Base-by-base conservation (phyloP, 192 early-diverging fungal genomes). In the Coemansia sp. region DNA sequence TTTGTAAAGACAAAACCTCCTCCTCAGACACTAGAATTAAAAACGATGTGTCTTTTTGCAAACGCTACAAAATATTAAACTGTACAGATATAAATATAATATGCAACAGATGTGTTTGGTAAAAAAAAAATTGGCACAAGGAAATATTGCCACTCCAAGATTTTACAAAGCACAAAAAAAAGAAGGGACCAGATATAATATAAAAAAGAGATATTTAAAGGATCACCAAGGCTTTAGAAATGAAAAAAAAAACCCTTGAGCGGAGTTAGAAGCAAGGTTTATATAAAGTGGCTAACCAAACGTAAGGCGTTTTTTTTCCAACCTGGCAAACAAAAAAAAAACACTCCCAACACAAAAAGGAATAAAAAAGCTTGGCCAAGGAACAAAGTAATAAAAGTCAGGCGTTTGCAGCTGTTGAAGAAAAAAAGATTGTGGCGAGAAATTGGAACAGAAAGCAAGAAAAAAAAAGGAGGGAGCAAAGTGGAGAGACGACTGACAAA, bases 221-320 rank as follows among this genome's bases (percentile, higher is more conserved):
- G 42, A 44, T 44, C 42, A 18, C 19, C 18, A 29, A 28, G 14
- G 40, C 29, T 12, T 19, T 23, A 10, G 40, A 25, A 45, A 42
- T 12, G 11, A 18, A 30, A 57, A 27, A 57, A 19, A 43, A 27
- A 43, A 44, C 31, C 51, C 9, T 12, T 5, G n/a, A n/a, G 14
- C 19, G 52, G 30, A 22, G 28, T 18, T 54, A 54, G 52, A 35
- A 54, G 52, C 35, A n/a, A n/a, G 52, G 52, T 54, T 54, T 54
- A 54, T 54, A 54, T 54, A 46, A 53, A 53, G 48, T 57, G 47
- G 47, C 35, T 56, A 65, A 27, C 22, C 22, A 28, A 52, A 52
- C 50, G 50, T 28, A 29, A 31, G 28, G 50, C 50, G 50, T 52
- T 52, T 31, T 29, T 28, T n/a, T n/a, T n/a, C n/a, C n/a, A n/a